Evolutionary conservation across 352 stramenopile genomes (phyloP).

Genomic region (Globisporangium canariense): DNA sequence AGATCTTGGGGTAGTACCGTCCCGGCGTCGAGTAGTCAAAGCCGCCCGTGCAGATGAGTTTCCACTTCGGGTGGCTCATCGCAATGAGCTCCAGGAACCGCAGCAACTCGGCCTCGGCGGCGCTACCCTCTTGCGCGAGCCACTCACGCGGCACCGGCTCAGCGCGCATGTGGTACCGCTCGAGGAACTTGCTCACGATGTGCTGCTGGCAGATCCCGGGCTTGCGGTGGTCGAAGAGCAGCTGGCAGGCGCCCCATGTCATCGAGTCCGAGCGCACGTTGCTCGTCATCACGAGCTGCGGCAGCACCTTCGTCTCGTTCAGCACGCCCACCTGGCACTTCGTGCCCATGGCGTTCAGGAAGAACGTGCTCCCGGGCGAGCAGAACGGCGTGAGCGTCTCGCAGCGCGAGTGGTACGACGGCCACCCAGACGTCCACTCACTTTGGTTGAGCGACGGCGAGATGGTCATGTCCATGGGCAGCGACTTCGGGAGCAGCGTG

Average conservation of each 20-base stretch:
- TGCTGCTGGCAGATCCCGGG: slow-evolving; percentile 20
- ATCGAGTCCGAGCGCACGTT: slow-evolving; percentile 21
- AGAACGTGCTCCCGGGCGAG: slow-evolving; percentile 20
- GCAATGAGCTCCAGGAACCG: slow-evolving; percentile 22
- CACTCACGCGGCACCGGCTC: neutral
- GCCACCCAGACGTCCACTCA: slow-evolving; percentile 14
- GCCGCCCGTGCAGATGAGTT: slow-evolving; percentile 18
- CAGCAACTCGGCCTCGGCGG: slow-evolving; percentile 19
- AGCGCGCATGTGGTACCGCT: slow-evolving; percentile 14
- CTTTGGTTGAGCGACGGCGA: neutral
- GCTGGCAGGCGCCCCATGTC: slow-evolving; percentile 17
- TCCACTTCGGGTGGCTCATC: slow-evolving; percentile 16
- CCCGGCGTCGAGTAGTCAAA: slow-evolving; percentile 18
- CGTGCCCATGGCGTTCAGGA: slow-evolving; percentile 20
- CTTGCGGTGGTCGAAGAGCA: slow-evolving; percentile 18
- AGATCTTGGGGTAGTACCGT: slow-evolving; percentile 16
- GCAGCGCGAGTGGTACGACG: slow-evolving; percentile 21
- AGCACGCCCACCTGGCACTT: slow-evolving; percentile 18
- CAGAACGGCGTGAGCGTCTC: slow-evolving; percentile 18
- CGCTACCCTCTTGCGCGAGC: slow-evolving; percentile 4
- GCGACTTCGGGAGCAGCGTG: slow-evolving; percentile 11
- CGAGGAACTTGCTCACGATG: slow-evolving; percentile 21
- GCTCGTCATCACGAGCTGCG: slow-evolving; percentile 21
- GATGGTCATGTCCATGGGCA: slow-evolving; percentile 2
- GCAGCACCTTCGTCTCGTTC: slow-evolving; percentile 15